Evolutionary conservation across 345 rosid species (phyloP), one percentile per base, ranked within the genome.

Genomic region (Eucalyptus decipiens): DNA sequence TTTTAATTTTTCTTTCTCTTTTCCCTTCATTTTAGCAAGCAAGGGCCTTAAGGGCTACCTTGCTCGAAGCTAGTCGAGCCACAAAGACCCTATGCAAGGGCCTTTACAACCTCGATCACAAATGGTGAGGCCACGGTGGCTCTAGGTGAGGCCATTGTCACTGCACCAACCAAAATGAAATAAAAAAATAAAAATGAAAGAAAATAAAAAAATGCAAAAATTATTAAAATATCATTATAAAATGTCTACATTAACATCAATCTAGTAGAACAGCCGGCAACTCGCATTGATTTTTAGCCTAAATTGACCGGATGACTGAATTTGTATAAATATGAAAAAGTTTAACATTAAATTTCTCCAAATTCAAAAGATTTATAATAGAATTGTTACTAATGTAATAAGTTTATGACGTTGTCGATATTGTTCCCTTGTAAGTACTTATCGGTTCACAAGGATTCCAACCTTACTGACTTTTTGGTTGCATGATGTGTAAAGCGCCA

Each of bases 61-160:
- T 56, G 62, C 62, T 12, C 3, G 1, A 4, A 23, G 62, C 28
- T 1, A 4, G 12, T 23, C 1, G 8, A 3, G 6, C 28, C 28
- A 24, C 6, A 2, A 56, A 23, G 28, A 11, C 28, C 62, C 62
- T 56, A 56, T 28, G 62, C 28, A 24, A 23, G 62, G 56, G 28
- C 30, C 62, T 56, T 56, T 24, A 24, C 28, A 21, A 56, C 62
- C 62, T 56, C 23, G 62, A 56, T 56, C 6, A 1, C 19, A 24
- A 56, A 21, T 56, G 28, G 62, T 6, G 12, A 56, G 62, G 62
- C 62, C 62, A 23, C 2, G 10, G 19, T 52, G 58, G 58, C 24
- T 52, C 58, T 52, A 52, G 28, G 62, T 24, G 28, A 56, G 60
- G 60, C 62, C 62, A 56, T 56, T 24, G 62, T 24, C 28, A 17